phyloP scores from a whole-genome alignment of 1,139 yeast species.

The Casaregolazyma lundiana region DNA sequence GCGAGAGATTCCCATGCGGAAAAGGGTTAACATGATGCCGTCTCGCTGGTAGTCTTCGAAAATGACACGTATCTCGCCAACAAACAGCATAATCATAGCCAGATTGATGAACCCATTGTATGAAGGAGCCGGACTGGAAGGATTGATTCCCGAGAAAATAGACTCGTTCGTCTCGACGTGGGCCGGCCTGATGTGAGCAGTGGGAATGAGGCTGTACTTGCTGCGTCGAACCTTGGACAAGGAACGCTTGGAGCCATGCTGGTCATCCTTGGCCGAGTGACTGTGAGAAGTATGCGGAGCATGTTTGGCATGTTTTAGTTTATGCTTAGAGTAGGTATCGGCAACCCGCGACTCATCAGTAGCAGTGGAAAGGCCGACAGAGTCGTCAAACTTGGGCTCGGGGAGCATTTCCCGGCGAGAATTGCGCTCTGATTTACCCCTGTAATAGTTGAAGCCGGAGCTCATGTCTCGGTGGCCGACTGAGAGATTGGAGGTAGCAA shows the following conservation, averaged over 20 bases:
- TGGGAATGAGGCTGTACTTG: conserved; percentile 4
- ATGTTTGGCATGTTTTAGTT: background rate
- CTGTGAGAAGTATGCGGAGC: background rate
- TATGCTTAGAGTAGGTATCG: background rate
- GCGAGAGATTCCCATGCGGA: conserved; percentile 32
- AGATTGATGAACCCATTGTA: conserved; percentile 39
- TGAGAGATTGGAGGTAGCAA: conserved; percentile 2
- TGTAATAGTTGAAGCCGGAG: conserved; percentile 1
- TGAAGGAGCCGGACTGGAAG: conserved; percentile 18
- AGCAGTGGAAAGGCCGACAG: background rate
- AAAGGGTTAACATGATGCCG: conserved; percentile 33
- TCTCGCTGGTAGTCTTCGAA: conserved; percentile 36
- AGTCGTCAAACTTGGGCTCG: background rate
- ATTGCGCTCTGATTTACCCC: background rate
- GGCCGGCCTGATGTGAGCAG: conserved; percentile 9
- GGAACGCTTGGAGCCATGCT: background rate
- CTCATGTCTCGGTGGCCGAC: background rate
- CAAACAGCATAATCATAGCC: conserved; percentile 35
- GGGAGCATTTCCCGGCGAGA: conserved; percentile 1
- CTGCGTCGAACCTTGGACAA: background rate
- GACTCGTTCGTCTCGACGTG: conserved; percentile 3
- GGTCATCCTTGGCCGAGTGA: background rate
- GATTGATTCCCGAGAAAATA: background rate
- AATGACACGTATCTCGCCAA: conserved; percentile 38
- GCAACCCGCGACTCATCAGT: background rate